These are phyloP conservation scores for Soucietia sequanensis DNA, from an alignment of 805 yeast species.

Conservation along the genomic window DNA sequence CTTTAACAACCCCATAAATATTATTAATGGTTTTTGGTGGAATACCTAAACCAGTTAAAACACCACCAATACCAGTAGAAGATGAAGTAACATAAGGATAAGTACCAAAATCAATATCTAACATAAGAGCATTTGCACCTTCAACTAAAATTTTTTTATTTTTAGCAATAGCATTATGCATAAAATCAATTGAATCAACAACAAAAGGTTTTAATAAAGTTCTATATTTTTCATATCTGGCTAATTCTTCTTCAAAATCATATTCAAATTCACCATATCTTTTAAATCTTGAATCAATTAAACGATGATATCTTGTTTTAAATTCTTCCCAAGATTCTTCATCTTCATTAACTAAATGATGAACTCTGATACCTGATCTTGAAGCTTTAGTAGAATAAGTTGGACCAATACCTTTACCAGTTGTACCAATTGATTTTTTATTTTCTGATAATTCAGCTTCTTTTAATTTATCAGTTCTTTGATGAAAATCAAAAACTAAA, in stretches of 20 bases:
- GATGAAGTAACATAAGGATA: constrained; percentile 97
- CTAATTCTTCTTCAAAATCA: constrained; percentile 78
- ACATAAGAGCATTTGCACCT: constrained; percentile 98
- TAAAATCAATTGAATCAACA: constrained; percentile 84
- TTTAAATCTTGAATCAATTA: constrained; percentile 76
- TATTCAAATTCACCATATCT: constrained; percentile 94
- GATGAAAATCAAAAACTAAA: constrained; percentile 96
- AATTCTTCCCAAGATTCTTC: constrained; percentile 94
- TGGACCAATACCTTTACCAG: constrained; percentile 99
- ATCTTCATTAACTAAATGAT: constrained; percentile 87
- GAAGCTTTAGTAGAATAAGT: constrained; percentile 96
- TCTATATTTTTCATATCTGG: constrained; percentile 69
- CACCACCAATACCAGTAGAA: constrained; percentile 97
- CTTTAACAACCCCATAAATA: constrained; percentile 95
- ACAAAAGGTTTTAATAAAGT: constrained; percentile 84
- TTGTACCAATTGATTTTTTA: constrained; percentile 91
- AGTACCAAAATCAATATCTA: constrained; percentile 96
- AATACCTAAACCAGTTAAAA: constrained; percentile 91
- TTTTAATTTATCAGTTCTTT: constrained; percentile 91
- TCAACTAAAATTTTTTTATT: constrained; percentile 90
- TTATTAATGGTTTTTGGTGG: constrained; percentile 85
- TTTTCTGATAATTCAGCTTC: constrained; percentile 82
- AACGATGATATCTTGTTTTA: constrained; percentile 69
- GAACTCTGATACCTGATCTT: constrained; percentile 95
- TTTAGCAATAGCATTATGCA: constrained; percentile 70